phyloP scores from a whole-genome alignment of 225 moss, liverwort and hornwort genomes.

The Neckera pumila region DNA sequence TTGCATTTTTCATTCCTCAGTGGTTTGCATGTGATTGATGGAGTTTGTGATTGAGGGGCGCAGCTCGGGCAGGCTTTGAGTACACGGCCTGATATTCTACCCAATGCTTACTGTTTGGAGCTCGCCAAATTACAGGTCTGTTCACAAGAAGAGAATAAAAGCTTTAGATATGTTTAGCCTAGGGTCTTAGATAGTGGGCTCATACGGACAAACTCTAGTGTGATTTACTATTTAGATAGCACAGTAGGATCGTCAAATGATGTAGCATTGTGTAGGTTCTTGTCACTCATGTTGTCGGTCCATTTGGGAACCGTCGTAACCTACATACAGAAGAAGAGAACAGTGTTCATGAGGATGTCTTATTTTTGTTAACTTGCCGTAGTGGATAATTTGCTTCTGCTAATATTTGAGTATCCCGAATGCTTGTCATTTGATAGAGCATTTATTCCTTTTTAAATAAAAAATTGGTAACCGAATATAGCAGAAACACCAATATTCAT shows the following conservation, averaged over 20 bases:
- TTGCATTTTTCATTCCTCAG: neutral
- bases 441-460: neutral
- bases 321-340: neutral
- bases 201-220: neutral
- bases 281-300: neutral
- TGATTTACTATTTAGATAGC: neutral
- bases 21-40: neutral
- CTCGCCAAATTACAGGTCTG: conserved; percentile 78
- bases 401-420: neutral
- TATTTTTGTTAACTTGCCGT: neutral
- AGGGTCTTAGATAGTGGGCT: neutral
- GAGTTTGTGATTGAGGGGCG: conserved; percentile 11
- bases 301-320: neutral
- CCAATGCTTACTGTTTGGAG: conserved; percentile 66
- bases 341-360: neutral
- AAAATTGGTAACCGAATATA: neutral
- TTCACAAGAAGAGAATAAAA: neutral
- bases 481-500: neutral
- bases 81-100: conserved; percentile 77
- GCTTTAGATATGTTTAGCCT: neutral
- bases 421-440: neutral
- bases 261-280: neutral
- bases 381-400: neutral
- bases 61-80: conserved; percentile 89
- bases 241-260: neutral